phyloP scores from a whole-genome alignment of 257 asterid genomes.

The Phtheirospermum japonicum region DNA sequence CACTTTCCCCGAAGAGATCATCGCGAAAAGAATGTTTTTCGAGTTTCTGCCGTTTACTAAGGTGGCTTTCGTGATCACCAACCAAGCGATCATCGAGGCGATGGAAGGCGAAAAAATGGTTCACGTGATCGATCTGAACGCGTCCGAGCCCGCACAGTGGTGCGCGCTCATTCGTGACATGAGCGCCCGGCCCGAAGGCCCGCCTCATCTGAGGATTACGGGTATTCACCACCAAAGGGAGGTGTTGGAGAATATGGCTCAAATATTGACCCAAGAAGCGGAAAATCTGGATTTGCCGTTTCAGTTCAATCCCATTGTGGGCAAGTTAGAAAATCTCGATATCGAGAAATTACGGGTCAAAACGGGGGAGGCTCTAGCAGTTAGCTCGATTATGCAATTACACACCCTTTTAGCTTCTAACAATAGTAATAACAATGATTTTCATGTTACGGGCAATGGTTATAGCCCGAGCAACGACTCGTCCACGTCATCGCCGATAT shows the following conservation, averaged over 20 bases:
- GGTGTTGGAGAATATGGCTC: constrained; percentile 82
- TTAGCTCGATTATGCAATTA: constrained; percentile 64
- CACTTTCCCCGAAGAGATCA: constrained; percentile 51
- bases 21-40: constrained; percentile 71
- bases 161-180: constrained; percentile 83
- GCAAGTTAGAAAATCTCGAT: constrained; percentile 66
- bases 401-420: constrained; percentile 65
- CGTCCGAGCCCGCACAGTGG: constrained; percentile 78
- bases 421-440: constrained; percentile 30
- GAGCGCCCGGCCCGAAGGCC: constrained; percentile 96
- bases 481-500: constrained; percentile 62
- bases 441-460: constrained; percentile 39
- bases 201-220: constrained; percentile 88
- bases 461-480: constrained; percentile 65
- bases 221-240: constrained; percentile 72
- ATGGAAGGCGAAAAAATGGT: constrained; percentile 98
- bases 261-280: constrained; percentile 67
- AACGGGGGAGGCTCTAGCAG: constrained; percentile 91
- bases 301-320: constrained; percentile 74
- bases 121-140: constrained; percentile 76
- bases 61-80: constrained; percentile 70
- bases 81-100: constrained; percentile 86
- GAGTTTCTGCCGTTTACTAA: constrained; percentile 76
- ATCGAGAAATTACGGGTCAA: constrained; percentile 64
- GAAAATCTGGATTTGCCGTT: constrained; percentile 87